Percentiles rank a stretch among this genome's conserved stretches.
phyloP scores from a whole-genome alignment of 2,329 filamentous ascomycete genomes.

The Emergomyces pasteurianus region DNA sequence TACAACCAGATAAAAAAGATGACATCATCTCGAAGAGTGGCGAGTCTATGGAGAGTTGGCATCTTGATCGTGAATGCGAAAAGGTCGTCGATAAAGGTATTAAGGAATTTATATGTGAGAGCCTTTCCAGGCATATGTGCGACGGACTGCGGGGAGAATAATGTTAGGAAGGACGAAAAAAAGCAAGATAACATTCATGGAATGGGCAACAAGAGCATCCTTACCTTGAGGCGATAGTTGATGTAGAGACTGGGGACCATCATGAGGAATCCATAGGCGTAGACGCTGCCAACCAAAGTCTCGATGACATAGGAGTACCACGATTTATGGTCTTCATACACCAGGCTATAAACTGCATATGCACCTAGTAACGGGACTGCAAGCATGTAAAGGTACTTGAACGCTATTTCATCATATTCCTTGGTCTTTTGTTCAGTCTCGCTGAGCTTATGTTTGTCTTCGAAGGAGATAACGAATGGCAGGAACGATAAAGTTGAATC shows the following conservation, averaged over 20 bases:
- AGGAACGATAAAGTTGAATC: slow-evolving; percentile 61
- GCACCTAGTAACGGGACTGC: slow-evolving; percentile 80
- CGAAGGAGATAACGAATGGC: slow-evolving; percentile 72
- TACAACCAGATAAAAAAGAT: slow-evolving; percentile 99
- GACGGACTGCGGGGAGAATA: slow-evolving; percentile 42
- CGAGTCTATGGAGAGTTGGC: slow-evolving; percentile 83
- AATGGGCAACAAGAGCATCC: slow-evolving; percentile 2
- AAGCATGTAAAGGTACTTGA: slow-evolving; percentile 89
- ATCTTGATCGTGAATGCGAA: slow-evolving; percentile 99
- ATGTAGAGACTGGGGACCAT: slow-evolving; percentile 98
- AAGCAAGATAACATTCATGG: neutral
- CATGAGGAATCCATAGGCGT: slow-evolving; percentile 97
- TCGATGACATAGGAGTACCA: slow-evolving; percentile 97
- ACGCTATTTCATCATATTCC: slow-evolving; percentile 95
- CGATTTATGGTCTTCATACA: slow-evolving; percentile 92
- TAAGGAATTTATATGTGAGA: slow-evolving; percentile 97
- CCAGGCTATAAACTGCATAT: slow-evolving; percentile 80
- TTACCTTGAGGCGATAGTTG: slow-evolving; percentile 88
- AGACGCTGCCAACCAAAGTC: slow-evolving; percentile 88
- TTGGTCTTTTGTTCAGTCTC: slow-evolving; percentile 97
- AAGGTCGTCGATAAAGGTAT: slow-evolving; percentile 97
- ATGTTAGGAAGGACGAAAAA: neutral
- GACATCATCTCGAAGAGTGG: slow-evolving; percentile 85
- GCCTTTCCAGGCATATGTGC: slow-evolving; percentile 95
- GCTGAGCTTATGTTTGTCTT: slow-evolving; percentile 92